Base-by-base conservation (phyloP, 2,329 filamentous ascomycete genomes). In the Coniella vitis region DNA sequence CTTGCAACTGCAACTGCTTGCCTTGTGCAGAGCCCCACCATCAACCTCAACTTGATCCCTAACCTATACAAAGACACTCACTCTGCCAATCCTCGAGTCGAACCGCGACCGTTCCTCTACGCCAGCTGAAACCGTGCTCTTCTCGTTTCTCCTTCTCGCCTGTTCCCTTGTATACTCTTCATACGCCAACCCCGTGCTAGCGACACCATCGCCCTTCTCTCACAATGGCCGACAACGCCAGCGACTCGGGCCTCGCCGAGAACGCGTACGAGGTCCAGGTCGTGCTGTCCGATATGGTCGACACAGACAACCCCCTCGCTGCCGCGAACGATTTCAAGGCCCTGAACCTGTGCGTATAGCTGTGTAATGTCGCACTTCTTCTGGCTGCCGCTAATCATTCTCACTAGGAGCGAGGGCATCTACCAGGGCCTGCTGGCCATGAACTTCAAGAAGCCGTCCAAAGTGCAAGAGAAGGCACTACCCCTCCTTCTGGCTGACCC, bases 401-500 rank as follows among this genome's bases (percentile, higher is more conserved):
- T 57, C 53, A 21, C 17, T 55, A 58, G 55, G 60, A 76, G 83
- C 55, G 69, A 74, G 19, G 72, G 79, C 37, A 86, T 97, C 55
- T 78, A 90, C 47, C 81, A 87, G 56, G 90, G 89, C 41, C 76
- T 96, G 29, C 74, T 83, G 40, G 74, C 79, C 47, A 86, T 97
- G 78, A 86, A 86, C 69, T 97, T 96, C 74, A 79, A 84, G 61
- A 95, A 94, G 68, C 93, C 93, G 0, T 97, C 93, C 49, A 98
- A 98, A 72, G 95, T 98, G 57, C 93, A 98, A 72, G 93, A 95
- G 67, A 88, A 86, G 59, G 93, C 93, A 1, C 78, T 98, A 16
- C 93, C 93, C 22, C 76, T 98, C 48, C 86, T 98, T 62, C 79
- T 98, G 55, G 73, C 79, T 59, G 75, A 95, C 62, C 91, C 93